Evolutionary conservation across 2,329 filamentous ascomycete genomes (phyloP).

Genomic region (Phialocephala subalpina): DNA sequence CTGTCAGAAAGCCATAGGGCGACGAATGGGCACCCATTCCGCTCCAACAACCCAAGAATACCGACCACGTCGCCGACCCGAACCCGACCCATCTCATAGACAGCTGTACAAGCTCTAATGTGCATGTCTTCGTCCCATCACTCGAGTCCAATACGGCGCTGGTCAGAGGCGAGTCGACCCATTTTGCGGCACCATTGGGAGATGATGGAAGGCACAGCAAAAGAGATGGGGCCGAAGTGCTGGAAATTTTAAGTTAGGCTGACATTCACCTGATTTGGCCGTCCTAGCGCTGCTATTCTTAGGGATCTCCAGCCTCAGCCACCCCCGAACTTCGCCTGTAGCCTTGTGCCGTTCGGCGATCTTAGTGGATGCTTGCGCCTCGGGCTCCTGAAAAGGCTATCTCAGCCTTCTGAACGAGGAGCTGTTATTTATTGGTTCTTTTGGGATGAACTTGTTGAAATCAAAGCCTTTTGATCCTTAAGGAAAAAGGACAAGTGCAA

Average conservation of each 20-base stretch:
- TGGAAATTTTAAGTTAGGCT: neutral
- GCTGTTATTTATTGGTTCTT: too few species aligned
- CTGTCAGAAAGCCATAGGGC: neutral
- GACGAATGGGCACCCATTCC: neutral
- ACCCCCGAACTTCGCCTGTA: neutral
- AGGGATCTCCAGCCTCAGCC: neutral
- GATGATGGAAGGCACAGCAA: too few species aligned
- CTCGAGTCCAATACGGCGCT: neutral
- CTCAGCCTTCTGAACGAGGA: neutral
- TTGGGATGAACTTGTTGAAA: too few species aligned
- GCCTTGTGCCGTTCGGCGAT: neutral
- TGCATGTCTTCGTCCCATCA: neutral
- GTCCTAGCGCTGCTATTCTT: neutral
- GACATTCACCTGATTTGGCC: neutral
- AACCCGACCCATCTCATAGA: neutral
- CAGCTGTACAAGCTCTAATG: neutral
- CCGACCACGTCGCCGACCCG: neutral
- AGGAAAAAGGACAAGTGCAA: too few species aligned
- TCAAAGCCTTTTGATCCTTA: too few species aligned
- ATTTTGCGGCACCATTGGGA: neutral
- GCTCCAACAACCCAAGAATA: neutral
- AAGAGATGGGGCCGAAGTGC: too few species aligned
- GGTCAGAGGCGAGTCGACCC: neutral
- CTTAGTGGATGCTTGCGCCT: neutral
- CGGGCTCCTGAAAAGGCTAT: neutral